Percentiles rank a stretch among this genome's conserved stretches.
These are phyloP conservation scores for Lepidium didymum DNA, from an alignment of 345 rosid genomes.

Conservation along the genomic window DNA sequence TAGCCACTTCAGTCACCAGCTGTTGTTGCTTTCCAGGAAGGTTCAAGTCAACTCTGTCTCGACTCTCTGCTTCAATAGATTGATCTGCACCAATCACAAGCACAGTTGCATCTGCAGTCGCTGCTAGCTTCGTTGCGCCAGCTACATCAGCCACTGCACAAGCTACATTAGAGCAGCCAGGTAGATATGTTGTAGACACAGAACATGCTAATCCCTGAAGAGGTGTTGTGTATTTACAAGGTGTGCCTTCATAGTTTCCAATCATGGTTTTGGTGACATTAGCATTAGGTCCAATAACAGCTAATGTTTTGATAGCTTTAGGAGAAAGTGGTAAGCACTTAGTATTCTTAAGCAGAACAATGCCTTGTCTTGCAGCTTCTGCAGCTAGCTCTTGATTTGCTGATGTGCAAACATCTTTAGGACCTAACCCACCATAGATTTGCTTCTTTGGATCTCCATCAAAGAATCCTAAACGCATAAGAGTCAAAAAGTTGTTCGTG, in stretches of 20 bases:
- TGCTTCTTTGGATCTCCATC: constrained; percentile 85
- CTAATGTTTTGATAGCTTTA: constrained; percentile 44
- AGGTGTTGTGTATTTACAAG: constrained; percentile 83
- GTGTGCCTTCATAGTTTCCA: constrained; percentile 90
- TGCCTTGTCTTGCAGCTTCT: constrained; percentile 93
- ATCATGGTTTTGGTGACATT: constrained; percentile 92
- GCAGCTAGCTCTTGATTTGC: constrained; percentile 71
- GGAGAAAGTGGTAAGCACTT: constrained; percentile 68
- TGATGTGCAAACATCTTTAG: constrained; percentile 69
- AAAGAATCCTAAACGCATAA: constrained; percentile 88
- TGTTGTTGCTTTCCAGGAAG: constrained; percentile 78
- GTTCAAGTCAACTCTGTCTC: constrained; percentile 51
- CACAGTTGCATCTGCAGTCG: constrained; percentile 65
- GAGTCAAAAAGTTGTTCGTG: constrained; percentile 73
- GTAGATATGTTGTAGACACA: constrained; percentile 46
- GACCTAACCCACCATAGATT: constrained; percentile 64
- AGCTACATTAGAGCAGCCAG: constrained; percentile 70
- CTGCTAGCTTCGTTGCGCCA: constrained; percentile 49
- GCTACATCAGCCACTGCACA: constrained; percentile 59
- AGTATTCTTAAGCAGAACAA: constrained; percentile 73
- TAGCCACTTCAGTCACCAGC: constrained; percentile 57
- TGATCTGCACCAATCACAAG: constrained; percentile 79
- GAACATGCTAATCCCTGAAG: constrained; percentile 58
- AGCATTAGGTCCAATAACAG: constrained; percentile 93
- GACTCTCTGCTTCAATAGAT: constrained; percentile 62